Evolutionary conservation across 2,329 filamentous ascomycete species (phyloP).

Genomic region (Phoma sp.): DNA sequence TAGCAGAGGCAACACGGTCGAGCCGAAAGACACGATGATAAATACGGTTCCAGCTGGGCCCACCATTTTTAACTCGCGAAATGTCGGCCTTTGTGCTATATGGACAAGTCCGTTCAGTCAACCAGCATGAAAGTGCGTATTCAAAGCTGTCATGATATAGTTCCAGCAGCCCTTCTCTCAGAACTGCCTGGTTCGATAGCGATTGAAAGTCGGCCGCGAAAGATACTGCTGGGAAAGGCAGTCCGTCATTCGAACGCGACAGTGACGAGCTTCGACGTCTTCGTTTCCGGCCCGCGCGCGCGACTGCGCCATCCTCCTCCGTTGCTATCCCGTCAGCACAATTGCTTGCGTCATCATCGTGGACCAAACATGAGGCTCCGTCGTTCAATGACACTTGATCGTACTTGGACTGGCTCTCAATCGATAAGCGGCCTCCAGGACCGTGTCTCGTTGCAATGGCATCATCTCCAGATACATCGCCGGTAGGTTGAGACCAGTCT

Average conservation of each 20-base stretch:
- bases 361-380: no score
- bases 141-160: constrained; percentile 63
- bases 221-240: constrained; percentile 27
- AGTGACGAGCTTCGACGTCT: constrained; percentile 32
- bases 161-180: constrained; percentile 54
- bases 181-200: constrained; percentile 47
- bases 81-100: constrained; percentile 48
- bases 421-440: no score
- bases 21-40: constrained; percentile 57
- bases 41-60: constrained; percentile 58
- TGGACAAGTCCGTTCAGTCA: constrained; percentile 61
- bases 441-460: no score
- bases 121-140: constrained; percentile 60
- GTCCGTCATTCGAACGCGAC: constrained; percentile 26
- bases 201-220: constrained; percentile 39
- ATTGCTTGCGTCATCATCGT: not conserved
- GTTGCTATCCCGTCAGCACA: constrained; percentile 2
- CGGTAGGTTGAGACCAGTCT: not conserved
- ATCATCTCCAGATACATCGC: no score
- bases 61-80: constrained; percentile 42
- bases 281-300: constrained; percentile 29
- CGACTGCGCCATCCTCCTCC: constrained; percentile 15
- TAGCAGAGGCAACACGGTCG: constrained; percentile 52
- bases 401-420: no score
- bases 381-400: no score